Conservation (phyloP, 176 grass and related monocot species). For the Carex pumila region DNA sequence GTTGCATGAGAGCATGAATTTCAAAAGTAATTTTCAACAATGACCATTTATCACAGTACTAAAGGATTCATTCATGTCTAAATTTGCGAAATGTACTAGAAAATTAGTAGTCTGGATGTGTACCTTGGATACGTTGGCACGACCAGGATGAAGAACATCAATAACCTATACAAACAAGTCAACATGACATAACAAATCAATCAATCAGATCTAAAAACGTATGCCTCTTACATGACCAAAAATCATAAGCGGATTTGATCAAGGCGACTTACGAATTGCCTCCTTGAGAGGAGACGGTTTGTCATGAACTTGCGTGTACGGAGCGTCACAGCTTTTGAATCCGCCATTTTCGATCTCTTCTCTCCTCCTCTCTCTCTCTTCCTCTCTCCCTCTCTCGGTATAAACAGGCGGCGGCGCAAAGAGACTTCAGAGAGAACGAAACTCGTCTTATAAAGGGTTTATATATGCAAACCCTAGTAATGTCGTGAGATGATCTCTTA, state of each 20-base stretch:
- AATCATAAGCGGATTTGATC: neutral
- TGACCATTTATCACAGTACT: neutral
- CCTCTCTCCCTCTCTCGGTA: neutral
- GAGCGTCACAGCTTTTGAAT: conserved; percentile 71
- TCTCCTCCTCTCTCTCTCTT: neutral
- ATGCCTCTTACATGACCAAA: neutral
- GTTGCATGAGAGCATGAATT: neutral
- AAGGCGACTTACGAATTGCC: conserved; percentile 63
- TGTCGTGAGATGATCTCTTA: neutral
- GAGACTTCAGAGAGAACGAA: conserved; percentile 16
- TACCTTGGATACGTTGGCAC: conserved; percentile 96
- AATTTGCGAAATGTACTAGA: neutral
- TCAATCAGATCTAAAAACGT: neutral
- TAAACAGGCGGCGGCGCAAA: conserved; percentile 12
- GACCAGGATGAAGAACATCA: conserved; percentile 89
- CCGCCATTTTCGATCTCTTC: conserved; percentile 45
- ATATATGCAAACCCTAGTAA: conserved; percentile 22
- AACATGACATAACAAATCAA: neutral
- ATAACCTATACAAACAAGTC: conserved; percentile 51
- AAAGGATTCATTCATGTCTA: neutral
- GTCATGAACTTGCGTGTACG: conserved; percentile 99
- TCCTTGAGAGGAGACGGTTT: conserved; percentile 84
- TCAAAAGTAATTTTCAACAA: neutral
- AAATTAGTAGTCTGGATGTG: neutral
- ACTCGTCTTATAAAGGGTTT: neutral